phyloP scores from a whole-genome alignment of 306 rosid genomes.

The Casuarina cunninghamiana region DNA sequence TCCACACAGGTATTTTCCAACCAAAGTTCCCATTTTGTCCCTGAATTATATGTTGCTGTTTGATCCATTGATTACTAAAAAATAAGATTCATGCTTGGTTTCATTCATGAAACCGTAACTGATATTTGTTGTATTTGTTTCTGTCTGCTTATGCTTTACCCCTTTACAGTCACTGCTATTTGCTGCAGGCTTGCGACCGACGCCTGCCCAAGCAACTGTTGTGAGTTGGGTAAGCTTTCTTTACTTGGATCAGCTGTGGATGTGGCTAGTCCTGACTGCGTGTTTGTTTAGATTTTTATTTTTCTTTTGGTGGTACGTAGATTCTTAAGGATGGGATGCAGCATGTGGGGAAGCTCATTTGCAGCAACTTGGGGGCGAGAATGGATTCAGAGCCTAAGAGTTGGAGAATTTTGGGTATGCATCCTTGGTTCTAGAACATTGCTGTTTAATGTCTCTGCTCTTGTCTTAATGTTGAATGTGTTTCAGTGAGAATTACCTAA shows the following conservation, averaged over 20 bases:
- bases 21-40: not conserved
- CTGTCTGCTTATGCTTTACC: slow-evolving; percentile 43
- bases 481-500: not conserved
- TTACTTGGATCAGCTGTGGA: slow-evolving; percentile 18
- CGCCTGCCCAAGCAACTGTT: slow-evolving; percentile 95
- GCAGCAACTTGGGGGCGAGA: slow-evolving; percentile 93
- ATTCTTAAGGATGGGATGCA: slow-evolving; percentile 95
- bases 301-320: slow-evolving; percentile 38
- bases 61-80: no score
- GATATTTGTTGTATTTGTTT: slow-evolving; percentile 23
- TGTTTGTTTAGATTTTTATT: slow-evolving; percentile 10
- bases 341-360: slow-evolving; percentile 88
- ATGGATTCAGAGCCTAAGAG: slow-evolving; percentile 98
- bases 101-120: slow-evolving; percentile 11
- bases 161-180: slow-evolving; percentile 90
- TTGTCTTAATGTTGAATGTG: not conserved
- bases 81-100: not conserved
- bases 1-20: slow-evolving; percentile 81
- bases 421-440: slow-evolving; percentile 11
- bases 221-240: slow-evolving; percentile 89
- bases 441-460: not conserved
- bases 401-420: slow-evolving; percentile 88
- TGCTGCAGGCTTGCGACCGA: slow-evolving; percentile 99
- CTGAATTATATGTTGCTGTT: not conserved
- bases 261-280: slow-evolving; percentile 13